Evolutionary conservation across 1,284 basidiomycete species (phyloP).

Genomic region (Ceratobasidium sp.): DNA sequence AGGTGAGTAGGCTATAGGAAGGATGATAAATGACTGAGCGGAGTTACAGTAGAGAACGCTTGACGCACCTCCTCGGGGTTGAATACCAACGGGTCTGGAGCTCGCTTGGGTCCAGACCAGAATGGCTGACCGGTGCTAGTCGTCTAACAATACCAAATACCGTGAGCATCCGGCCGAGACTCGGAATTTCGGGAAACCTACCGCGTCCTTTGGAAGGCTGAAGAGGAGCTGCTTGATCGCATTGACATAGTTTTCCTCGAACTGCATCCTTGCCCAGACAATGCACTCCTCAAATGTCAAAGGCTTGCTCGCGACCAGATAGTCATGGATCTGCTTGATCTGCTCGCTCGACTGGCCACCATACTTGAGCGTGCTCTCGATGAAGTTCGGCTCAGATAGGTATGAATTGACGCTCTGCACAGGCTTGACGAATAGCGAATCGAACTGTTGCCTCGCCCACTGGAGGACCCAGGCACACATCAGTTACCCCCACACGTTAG

Average conservation of each 20-base stretch:
- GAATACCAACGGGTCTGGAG: constrained; percentile 92
- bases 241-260: constrained; percentile 95
- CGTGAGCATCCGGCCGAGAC: neutral
- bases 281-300: constrained; percentile 98
- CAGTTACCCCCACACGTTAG: constrained; percentile 12
- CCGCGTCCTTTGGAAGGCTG: constrained; percentile 93
- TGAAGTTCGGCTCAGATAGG: constrained; percentile 94
- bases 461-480: constrained; percentile 49
- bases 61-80: constrained; percentile 81
- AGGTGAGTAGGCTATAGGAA: constrained; percentile 78
- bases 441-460: constrained; percentile 96
- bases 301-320: constrained; percentile 91
- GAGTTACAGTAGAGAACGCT: neutral
- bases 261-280: constrained; percentile 94
- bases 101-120: constrained; percentile 98
- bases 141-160: constrained; percentile 48
- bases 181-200: constrained; percentile 45
- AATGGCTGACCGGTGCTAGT: constrained; percentile 93
- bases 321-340: constrained; percentile 88
- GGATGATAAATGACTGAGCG: neutral
- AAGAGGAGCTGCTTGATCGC: constrained; percentile 92
- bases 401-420: constrained; percentile 95
- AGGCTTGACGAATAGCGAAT: constrained; percentile 93
- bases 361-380: constrained; percentile 90
- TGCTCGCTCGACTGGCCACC: constrained; percentile 92